Base-by-base conservation (phyloP, 179 eudicot genomes). In the Nepenthes alata region DNA sequence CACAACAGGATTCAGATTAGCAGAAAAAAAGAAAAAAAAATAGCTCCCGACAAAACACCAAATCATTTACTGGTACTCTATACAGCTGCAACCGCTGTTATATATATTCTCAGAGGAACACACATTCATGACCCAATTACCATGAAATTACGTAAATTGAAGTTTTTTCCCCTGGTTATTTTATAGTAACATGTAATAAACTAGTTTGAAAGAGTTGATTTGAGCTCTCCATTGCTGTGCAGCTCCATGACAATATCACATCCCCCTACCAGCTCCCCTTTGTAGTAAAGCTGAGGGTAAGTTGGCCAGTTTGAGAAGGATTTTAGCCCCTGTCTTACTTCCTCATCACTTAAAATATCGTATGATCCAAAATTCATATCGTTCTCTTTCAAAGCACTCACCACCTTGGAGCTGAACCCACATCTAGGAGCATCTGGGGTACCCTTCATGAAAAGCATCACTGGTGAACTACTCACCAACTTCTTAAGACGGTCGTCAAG, bases 381-480 rank as follows among this genome's bases (percentile, higher is more conserved):
- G 15, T 80, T 96, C 11, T 81, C 86, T 38, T 72, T 83, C 64
- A 93, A 66, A 4, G 96, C 93, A 67, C 79, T 72, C 53, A 93
- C 96, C 67, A 93, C 95, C 70, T 85, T 93, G 53, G 89, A 81
- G 78, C 98, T 93, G 67, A 93, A 93, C 34, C 96, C 96, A 53
- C 98, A 93, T 68, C 69, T 78, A 1, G 96, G 93, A 35, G 83
- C 78, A 61, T 86, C 98, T 1, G 98, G 95, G 41, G 57, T 83
- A 50, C 98, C 98, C 81, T 93, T 93, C 88, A 89, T 89, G 66
- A 93, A 93, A 2, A 93, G 84, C 90, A 89, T 83, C 34, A 89
- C 83, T 5, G 82, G 78, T 34, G 88, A 83, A 47, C 89, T 79
- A 52, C 45, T 70, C 54, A 79, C 60, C 68, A 93, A 52, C 69